Conservation (phyloP, 2,329 filamentous ascomycete genomes). For the Aspergillus clavatus region DNA sequence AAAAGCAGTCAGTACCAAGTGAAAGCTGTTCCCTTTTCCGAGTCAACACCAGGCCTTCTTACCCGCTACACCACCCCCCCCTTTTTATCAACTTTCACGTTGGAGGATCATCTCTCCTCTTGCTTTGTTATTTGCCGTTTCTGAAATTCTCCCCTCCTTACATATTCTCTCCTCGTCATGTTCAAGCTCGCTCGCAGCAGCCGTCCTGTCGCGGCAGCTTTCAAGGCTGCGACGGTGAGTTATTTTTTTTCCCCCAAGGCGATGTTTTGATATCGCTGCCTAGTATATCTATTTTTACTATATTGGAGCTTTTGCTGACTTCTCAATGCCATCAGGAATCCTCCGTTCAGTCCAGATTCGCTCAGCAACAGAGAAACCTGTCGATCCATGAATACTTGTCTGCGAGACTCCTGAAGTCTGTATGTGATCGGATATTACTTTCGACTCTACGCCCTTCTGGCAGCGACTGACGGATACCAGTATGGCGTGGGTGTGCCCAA, state of each 20-base stretch:
- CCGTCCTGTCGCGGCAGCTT: constrained; percentile 67
- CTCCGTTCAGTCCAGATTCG: constrained; percentile 50
- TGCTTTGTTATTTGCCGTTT: not conserved
- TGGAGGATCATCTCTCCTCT: constrained; percentile 13
- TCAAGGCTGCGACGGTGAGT: constrained; percentile 71
- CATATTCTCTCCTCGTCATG: constrained; percentile 50
- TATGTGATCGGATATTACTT: constrained; percentile 27
- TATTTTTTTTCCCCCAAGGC: constrained; percentile 21
- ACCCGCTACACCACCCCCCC: constrained; percentile 5
- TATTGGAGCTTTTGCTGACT: constrained; percentile 48
- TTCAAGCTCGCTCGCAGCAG: constrained; percentile 81
- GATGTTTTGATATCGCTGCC: constrained; percentile 11
- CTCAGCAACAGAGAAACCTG: constrained; percentile 78
- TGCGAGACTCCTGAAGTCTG: constrained; percentile 75
- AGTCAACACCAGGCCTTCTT: constrained; percentile 10
- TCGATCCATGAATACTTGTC: constrained; percentile 99
- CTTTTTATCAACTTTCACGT: constrained; percentile 11
- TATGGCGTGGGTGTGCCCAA: constrained; percentile 93
- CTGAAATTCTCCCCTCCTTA: constrained; percentile 17
- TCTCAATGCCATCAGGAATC: constrained; percentile 50
- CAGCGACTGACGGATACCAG: constrained; percentile 45
- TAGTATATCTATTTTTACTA: not conserved
- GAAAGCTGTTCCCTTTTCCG: constrained; percentile 1
- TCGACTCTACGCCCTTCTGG: constrained; percentile 1
- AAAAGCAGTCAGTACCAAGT: constrained; percentile 17